phyloP scores from a whole-genome alignment of 495 filamentous ascomycete genomes.

The Xylona heveae region DNA sequence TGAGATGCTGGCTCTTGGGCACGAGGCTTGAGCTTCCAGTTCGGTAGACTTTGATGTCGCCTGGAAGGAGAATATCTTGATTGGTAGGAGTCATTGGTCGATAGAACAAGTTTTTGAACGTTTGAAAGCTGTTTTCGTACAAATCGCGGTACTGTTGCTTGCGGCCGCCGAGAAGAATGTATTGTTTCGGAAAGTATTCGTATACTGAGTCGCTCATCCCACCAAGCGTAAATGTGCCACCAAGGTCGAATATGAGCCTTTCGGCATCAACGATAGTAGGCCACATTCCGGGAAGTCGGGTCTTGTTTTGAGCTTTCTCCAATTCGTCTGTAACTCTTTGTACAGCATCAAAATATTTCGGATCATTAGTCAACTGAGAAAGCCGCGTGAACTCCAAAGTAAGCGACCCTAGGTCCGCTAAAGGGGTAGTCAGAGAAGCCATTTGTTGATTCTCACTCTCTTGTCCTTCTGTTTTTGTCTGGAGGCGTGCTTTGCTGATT shows the following conservation, averaged over 20 bases:
- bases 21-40: slow-evolving; percentile 1
- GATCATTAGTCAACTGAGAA: slow-evolving; percentile 14
- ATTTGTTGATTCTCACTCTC: no score
- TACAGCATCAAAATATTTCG: slow-evolving; percentile 18
- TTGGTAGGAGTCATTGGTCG: slow-evolving; percentile 7
- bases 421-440: background rate
- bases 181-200: slow-evolving; percentile 17
- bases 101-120: slow-evolving; percentile 6
- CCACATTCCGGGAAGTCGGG: slow-evolving; percentile 17
- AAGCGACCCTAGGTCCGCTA: slow-evolving; percentile 12
- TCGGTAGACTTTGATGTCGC: background rate
- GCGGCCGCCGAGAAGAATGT: slow-evolving; percentile 5
- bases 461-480: no score
- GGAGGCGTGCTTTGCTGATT: no score
- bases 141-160: slow-evolving; percentile 5
- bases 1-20: slow-evolving; percentile 6
- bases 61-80: slow-evolving; percentile 7
- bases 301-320: slow-evolving; percentile 13
- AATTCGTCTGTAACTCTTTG: slow-evolving; percentile 13
- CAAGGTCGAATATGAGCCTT: slow-evolving; percentile 4
- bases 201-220: slow-evolving; percentile 18
- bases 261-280: slow-evolving; percentile 13
- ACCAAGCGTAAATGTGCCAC: slow-evolving; percentile 14
- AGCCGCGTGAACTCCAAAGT: slow-evolving; percentile 20
- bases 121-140: slow-evolving; percentile 4